Evolutionary conservation across 169 alveolate genomes (phyloP).

Genomic region (Plasmodium gonderi): DNA sequence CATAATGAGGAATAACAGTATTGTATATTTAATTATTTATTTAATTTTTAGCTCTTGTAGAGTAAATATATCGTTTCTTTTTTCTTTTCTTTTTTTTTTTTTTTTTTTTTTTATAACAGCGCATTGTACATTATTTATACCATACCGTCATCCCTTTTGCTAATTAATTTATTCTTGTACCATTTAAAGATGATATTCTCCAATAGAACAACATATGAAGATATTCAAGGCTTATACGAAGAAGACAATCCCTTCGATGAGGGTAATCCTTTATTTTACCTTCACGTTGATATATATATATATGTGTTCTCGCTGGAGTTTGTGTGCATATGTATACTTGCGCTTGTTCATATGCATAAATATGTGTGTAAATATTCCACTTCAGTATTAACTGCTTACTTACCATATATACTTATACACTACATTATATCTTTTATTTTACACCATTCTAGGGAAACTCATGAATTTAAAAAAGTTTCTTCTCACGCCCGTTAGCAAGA

Average conservation of each 20-base stretch:
- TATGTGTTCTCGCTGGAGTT: neutral
- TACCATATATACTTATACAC: neutral
- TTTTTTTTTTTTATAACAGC: neutral
- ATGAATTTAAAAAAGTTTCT: slow-evolving; percentile 40
- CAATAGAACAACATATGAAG: slow-evolving; percentile 69
- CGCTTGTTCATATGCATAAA: neutral
- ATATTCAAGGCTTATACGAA: slow-evolving; percentile 55
- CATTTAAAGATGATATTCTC: slow-evolving; percentile 57
- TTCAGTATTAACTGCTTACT: neutral
- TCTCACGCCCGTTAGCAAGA: slow-evolving; percentile 36
- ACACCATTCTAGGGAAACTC: slow-evolving; percentile 14
- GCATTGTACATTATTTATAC: slow-evolving; percentile 54
- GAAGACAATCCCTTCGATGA: slow-evolving; percentile 60
- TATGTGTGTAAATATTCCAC: neutral
- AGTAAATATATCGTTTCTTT: neutral
- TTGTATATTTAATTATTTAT: neutral
- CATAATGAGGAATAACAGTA: neutral
- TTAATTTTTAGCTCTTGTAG: neutral
- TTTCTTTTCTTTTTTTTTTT: neutral
- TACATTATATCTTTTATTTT: neutral
- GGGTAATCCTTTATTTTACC: no score
- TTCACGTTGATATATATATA: neutral
- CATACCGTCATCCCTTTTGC: slow-evolving; percentile 30
- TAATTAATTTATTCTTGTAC: slow-evolving; percentile 51
- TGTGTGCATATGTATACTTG: neutral